Evolutionary conservation across 164 flowering plant species (phyloP).

Genomic region (Dillenia turbinata): DNA sequence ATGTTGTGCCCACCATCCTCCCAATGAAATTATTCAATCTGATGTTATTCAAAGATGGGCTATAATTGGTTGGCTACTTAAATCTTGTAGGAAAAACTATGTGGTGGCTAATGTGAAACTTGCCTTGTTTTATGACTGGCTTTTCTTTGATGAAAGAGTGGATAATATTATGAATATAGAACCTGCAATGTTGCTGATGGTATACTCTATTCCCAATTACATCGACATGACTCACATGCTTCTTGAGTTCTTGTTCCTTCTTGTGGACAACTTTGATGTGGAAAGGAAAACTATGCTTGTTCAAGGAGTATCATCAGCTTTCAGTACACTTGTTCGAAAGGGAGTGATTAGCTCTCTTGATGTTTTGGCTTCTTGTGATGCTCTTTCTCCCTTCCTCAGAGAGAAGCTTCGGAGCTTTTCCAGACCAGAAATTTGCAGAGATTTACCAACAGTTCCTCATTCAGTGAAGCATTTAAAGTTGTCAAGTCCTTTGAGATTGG

Average conservation of each 20-base stretch:
- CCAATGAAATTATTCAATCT: constrained; percentile 75
- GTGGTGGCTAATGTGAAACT: constrained; percentile 63
- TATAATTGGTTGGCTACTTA: constrained; percentile 86
- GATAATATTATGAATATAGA: constrained; percentile 89
- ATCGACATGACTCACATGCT: constrained; percentile 64
- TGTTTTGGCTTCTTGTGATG: constrained; percentile 41
- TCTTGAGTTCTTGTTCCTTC: constrained; percentile 67
- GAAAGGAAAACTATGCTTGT: constrained; percentile 38
- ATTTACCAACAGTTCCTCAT: constrained; percentile 1
- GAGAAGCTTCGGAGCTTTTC: constrained; percentile 36
- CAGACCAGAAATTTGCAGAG: constrained; percentile 12
- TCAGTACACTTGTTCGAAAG: constrained; percentile 44
- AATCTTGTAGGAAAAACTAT: constrained; percentile 49
- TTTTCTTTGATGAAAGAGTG: constrained; percentile 70
- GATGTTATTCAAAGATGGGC: constrained; percentile 87
- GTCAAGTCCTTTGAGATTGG: constrained; percentile 6
- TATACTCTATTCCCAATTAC: constrained; percentile 62
- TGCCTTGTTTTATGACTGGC: constrained; percentile 92
- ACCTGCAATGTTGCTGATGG: constrained; percentile 80
- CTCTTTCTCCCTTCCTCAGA: constrained; percentile 50
- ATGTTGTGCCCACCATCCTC: constrained; percentile 86
- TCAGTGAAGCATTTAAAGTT: constrained; percentile 13
- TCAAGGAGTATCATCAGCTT: constrained; percentile 60
- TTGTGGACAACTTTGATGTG: constrained; percentile 65
- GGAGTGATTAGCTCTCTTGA: constrained; percentile 66